Evolutionary conservation across 352 stramenopile genomes (phyloP), one percentile per base, ranked within the genome.

Genomic region (Thraustotheca clavata): DNA sequence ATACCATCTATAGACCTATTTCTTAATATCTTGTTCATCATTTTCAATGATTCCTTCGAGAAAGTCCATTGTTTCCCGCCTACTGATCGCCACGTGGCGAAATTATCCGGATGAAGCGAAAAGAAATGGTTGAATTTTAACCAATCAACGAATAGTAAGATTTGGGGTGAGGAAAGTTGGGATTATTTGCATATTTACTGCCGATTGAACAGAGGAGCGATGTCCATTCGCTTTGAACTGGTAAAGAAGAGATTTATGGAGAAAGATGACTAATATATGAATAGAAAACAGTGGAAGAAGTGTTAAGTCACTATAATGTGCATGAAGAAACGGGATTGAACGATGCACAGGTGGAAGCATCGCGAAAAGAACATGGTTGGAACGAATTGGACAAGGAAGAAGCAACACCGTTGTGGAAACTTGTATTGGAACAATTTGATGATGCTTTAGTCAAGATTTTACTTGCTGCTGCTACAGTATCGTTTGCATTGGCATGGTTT

Each of bases 401-500:
- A 40, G 75, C 72, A 40, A 96, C 84, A 63, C 85, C 88, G 26
- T 71, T 96, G 33, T 97, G 87, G 89, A 91, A 96, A 78, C 79
- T 99, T 7, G 94, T 98, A 69, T 71, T 98, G 31, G 95, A 98
- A 76, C 97, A 99, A 78, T 99, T 99, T 78, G 90, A 99, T 74
- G 97, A 99, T 75, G 88, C 92, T 39, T 78, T 99, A 2, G 95
- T 99, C 41, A 94, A 98, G 82, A 99, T 99, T 72, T 76, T 99
- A 43, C 78, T 99, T 18, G 88, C 86, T 8, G 96, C 98, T 0
- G 97, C 97, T 0, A 77, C 96, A 4, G 76, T 99, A 38, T 98
- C 89, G 36, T 97, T 92, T 57, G 73, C 92, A 18, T 90, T 99
- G 41, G 96, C 94, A 18, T 82, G 92, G 68, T 80, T 97, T 83